Conservation (phyloP, 2,329 filamentous ascomycete species). For the Colletotrichum eleusines region DNA sequence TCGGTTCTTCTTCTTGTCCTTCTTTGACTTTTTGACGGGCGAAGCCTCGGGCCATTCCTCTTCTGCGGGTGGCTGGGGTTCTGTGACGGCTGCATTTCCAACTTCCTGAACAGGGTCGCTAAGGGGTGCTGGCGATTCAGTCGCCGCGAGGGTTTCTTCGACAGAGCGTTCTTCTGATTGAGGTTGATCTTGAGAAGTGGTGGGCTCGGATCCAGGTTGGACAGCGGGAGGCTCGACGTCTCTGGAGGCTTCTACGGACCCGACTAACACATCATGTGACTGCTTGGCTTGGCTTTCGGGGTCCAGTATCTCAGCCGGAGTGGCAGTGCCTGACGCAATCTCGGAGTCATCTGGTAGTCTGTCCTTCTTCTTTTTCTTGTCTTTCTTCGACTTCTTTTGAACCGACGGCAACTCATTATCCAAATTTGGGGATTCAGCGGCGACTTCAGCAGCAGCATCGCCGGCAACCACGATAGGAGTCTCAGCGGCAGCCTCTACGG, state of each 20-base stretch:
- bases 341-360: slow-evolving; percentile 19
- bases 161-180: not conserved
- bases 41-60: slow-evolving; percentile 14
- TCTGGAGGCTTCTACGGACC: slow-evolving; percentile 1
- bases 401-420: slow-evolving; percentile 41
- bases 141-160: not conserved
- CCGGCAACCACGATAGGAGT: not conserved
- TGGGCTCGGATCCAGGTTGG: not conserved
- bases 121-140: not conserved
- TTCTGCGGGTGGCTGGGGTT: not conserved
- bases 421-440: slow-evolving; percentile 23
- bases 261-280: not conserved
- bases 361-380: slow-evolving; percentile 40
- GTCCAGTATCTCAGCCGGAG: slow-evolving; percentile 12
- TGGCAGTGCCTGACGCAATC: slow-evolving; percentile 6
- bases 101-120: not conserved
- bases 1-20: slow-evolving; percentile 43
- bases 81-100: not conserved
- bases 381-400: slow-evolving; percentile 42
- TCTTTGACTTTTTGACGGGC: slow-evolving; percentile 41
- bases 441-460: not conserved
- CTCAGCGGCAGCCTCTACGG: not conserved
- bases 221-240: not conserved
- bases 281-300: not conserved
- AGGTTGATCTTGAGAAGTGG: not conserved